A percentile compares a stretch with the other conserved stretches of the same genome.
Conservation (phyloP, 495 filamentous ascomycete species). For the Viridothelium virens region DNA sequence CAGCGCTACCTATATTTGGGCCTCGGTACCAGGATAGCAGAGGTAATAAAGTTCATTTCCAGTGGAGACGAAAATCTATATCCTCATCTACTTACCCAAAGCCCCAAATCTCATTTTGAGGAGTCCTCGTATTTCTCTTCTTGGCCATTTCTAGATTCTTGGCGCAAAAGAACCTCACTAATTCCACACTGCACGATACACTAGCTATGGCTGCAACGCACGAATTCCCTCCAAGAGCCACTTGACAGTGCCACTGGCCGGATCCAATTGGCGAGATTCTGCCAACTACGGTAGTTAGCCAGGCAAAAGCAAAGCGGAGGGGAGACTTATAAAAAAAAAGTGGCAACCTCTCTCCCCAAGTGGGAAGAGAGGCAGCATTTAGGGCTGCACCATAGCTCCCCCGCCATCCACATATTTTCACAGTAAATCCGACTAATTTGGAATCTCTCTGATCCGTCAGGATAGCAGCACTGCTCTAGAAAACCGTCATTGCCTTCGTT, state of each 20-base stretch:
- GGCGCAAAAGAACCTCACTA: too few species aligned
- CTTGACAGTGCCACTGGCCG: too few species aligned
- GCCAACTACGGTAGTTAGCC: neutral
- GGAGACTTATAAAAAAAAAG: constrained; percentile 12
- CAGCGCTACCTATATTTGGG: too few species aligned
- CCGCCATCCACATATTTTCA: neutral
- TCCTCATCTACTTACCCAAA: too few species aligned
- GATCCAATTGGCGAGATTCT: neutral
- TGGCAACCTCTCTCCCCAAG: neutral
- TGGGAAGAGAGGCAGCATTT: neutral
- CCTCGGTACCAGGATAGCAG: too few species aligned
- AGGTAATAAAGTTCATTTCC: too few species aligned
- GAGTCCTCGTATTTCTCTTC: too few species aligned
- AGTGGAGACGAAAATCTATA: too few species aligned
- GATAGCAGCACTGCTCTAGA: neutral
- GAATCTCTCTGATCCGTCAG: neutral
- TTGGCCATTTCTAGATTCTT: too few species aligned
- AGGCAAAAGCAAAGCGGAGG: neutral
- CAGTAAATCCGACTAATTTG: neutral
- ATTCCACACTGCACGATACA: neutral
- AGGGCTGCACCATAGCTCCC: neutral
- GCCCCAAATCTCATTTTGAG: too few species aligned
- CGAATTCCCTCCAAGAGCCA: too few species aligned
- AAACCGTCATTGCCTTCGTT: constrained; percentile 5
- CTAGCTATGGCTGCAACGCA: too few species aligned